These are phyloP conservation scores for Thermoascus crustaceus DNA, from an alignment of 2,329 filamentous ascomycete genomes.

Conservation along the genomic window DNA sequence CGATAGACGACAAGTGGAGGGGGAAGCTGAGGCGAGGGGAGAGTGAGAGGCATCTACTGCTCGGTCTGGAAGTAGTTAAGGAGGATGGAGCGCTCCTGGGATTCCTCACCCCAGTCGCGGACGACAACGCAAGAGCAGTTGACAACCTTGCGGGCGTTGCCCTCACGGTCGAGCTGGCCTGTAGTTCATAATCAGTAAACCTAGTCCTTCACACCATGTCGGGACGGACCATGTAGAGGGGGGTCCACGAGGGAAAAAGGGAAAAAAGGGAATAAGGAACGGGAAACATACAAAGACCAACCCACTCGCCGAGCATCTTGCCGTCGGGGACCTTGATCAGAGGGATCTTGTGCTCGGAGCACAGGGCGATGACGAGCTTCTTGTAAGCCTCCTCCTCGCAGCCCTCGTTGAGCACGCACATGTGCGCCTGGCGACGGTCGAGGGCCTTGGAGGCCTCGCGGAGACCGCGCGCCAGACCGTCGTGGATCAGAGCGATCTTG, in stretches of 20 bases:
- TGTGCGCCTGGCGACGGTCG: conserved; percentile 96
- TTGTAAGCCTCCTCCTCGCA: conserved; percentile 99
- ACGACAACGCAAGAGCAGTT: conserved; percentile 99
- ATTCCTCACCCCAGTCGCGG: conserved; percentile 99
- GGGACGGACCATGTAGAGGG: no score
- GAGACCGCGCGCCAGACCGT: conserved; percentile 95
- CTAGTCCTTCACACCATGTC: no score
- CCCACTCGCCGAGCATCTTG: conserved; percentile 99
- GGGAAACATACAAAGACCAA: conserved; percentile 83
- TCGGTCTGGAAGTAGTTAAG: conserved; percentile 99
- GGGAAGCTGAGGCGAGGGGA: not conserved
- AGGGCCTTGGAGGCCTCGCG: conserved; percentile 98
- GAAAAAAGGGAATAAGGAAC: conserved; percentile 5
- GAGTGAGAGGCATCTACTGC: conserved; percentile 30
- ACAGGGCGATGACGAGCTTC: conserved; percentile 98
- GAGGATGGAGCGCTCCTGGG: conserved; percentile 95
- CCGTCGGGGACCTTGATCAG: conserved; percentile 99
- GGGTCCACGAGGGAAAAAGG: not conserved
- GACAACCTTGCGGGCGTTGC: conserved; percentile 99
- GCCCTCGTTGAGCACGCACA: conserved; percentile 99
- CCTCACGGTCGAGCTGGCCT: conserved; percentile 98
- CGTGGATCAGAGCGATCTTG: conserved; percentile 98
- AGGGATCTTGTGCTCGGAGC: conserved; percentile 99
- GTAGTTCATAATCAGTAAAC: conserved; percentile 10
- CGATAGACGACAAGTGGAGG: no score